Base-by-base conservation (phyloP, 345 rosid species). In the Citrus hindsii region DNA sequence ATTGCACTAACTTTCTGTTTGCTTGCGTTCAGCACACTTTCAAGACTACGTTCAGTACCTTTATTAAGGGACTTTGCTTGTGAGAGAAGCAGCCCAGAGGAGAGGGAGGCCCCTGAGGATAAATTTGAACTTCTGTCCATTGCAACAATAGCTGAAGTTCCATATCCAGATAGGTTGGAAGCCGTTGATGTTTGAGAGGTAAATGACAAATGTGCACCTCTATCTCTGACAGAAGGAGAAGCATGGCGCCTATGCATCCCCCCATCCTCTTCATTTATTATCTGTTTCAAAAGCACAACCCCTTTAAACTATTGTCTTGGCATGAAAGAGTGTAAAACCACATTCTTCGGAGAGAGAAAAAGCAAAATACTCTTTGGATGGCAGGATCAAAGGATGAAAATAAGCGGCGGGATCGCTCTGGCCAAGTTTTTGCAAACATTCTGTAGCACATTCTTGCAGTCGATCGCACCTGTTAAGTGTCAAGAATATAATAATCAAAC, bases 1-100 rank as follows among this genome's bases (percentile, higher is more conserved):
- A 96, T 96, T 74, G 99, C 99, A 87, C 92, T 87, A 80, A 96
- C 99, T 88, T 94, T 96, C 90, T 94, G 97, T 85, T 96, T 96
- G 88, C 99, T 96, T 64, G 99, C 88, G 69, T 96, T 93, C 87
- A 96, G 88, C 75, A 96, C 97, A 82, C 94, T 96, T 83, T 96
- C 99, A 79, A 96, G 87, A 85, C 95, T 96, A 78, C 98, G 98
- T 70, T 93, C 99, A 62, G 89, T 73, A 79, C 89, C 94, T 88
- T 89, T 96, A 76, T 81, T 85, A 76, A 88, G 82, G 73, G 88
- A 82, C 83, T 90, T 96, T 38, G 95, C 80, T 76, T 92, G 98
- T 46, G 98, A 91, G 68, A 89, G 82, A 76, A 89, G 86, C 86
- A 89, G 77, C 67, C 99, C 97, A 77, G 98, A 91, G 66, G 98